Percentiles rank a stretch among this genome's conserved stretches.
These are phyloP conservation scores for Tephrocybe sp. DNA, from an alignment of 768 basidiomycete genomes.

Conservation along the genomic window DNA sequence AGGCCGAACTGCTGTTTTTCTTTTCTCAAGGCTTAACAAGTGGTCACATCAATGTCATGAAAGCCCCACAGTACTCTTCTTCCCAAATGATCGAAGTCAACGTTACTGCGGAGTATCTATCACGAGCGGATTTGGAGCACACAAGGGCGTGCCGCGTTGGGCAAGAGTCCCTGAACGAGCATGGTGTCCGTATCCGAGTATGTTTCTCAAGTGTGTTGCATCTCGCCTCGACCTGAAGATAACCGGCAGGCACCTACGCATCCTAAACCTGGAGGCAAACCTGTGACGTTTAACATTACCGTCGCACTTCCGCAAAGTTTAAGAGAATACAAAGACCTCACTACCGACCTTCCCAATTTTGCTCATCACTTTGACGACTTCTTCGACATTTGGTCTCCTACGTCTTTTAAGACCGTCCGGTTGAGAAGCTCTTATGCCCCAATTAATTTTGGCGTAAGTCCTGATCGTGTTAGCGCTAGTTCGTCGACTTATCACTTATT, in stretches of 20 bases:
- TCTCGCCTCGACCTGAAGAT: neutral
- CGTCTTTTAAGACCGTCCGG: neutral
- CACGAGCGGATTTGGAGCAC: neutral
- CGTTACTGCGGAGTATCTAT: constrained; percentile 1
- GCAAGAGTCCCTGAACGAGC: neutral
- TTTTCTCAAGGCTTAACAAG: neutral
- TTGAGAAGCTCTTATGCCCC: neutral
- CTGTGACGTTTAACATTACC: constrained; percentile 2
- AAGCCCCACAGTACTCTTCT: neutral
- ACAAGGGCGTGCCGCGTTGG: constrained; percentile 1
- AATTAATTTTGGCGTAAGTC: neutral
- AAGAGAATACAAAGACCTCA: constrained; percentile 1
- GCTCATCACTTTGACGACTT: constrained; percentile 1
- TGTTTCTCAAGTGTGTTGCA: neutral
- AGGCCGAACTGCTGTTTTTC: constrained; percentile 2
- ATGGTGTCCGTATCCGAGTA: constrained; percentile 3
- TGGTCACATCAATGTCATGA: neutral
- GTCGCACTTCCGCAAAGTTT: constrained; percentile 2
- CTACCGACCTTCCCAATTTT: neutral
- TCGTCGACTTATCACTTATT: neutral
- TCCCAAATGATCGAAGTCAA: neutral
- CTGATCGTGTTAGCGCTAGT: neutral
- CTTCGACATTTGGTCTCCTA: constrained; percentile 5
- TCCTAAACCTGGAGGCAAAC: neutral
- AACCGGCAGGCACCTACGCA: neutral